Base-by-base conservation (phyloP, 148 eudicot species). In the Amaranthus cruentus region DNA sequence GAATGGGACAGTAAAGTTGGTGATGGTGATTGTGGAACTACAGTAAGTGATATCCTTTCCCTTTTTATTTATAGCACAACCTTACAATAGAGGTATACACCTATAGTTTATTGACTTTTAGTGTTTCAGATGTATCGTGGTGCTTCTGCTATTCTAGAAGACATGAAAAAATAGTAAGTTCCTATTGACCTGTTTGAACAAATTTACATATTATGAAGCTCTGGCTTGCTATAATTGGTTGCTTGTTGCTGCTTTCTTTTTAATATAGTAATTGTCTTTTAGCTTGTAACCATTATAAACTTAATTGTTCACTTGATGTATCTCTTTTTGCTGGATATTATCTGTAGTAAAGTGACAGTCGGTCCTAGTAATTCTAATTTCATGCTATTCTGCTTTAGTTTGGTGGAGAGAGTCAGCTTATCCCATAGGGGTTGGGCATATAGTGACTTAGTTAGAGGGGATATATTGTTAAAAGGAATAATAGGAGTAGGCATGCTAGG, bases 1-100 rank as follows among this genome's bases (percentile, higher is more conserved):
- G 99, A 92, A 80, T 96, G 92, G 96, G 99, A 96, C 77, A 74
- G 94, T 70, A 90, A 87, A 92, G 97, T 90, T 68, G 99, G 99
- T 69, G 99, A 96, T 79, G 97, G 99, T 80, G 99, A 96, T 78
- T 96, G 99, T 88, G 99, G 99, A 69, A 88, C 97, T 73, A 96
- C 99, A 12, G 99, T 92, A 85, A 76, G 97, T 83, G 55, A 50
- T 67, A 59, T 43, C 43, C 9, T 71, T 15, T 28, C 14, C 9
- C 28, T 12, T 53, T 44, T 6, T 71, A 67, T 47, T 10, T 75
- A 42, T 61, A 14, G 4, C 2, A 51, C 43, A 14, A 59, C 1
- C 46, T 66, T 59, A n/a, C 50, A 28, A 11, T 47, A 46, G 15
- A 44, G 55, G 59, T 48, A 12, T 69, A 66, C 63, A 55, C 44